Evolutionary conservation across 345 rosid species (phyloP), one percentile per base, ranked within the genome.

Genomic region (Citrus glauca): DNA sequence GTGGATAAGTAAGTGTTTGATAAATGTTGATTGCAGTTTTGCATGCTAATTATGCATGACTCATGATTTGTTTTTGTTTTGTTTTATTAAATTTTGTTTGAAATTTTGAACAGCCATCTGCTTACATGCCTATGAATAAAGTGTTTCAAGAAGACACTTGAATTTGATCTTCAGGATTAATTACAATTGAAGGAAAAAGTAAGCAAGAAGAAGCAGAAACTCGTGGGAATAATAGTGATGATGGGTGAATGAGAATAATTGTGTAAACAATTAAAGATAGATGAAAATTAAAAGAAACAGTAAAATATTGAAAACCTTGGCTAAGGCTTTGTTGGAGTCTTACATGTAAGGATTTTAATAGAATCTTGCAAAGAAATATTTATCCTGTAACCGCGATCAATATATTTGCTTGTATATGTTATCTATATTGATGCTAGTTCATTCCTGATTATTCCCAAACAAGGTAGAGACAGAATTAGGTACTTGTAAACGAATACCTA

Each of bases 1-100:
- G 98, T 93, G 55, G 98, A 95, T 84, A 93, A 87, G 98, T 95
- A 87, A 87, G 98, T 78, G 25, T 27, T 6, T 50, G 4, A 68
- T 75, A 22, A 24, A 32, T 65, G 4, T 42, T 65, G 2, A 19
- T 53, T 66, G 70, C 70, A 66, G 25, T 65, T 19, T 35, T 20
- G 2, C 14, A 66, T 4, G 50, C 50, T 3, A 6, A 4, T 50
- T 25, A 45, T 30, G 25, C 28, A 9, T 71, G 9, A 27, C 35
- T 69, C 24, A 14, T 14, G n/a, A n/a, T 35, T 65, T 1, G 3
- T 16, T 16, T 64, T 28, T 64, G 22, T 65, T 32, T 32, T 65
- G 40, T 65, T 65, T 30, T 32, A 69, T 50, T 14, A 48, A 45
- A 8, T 35, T 11, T 35, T 66, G 70, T 66, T 40, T 35, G 45